phyloP scores from a whole-genome alignment of 768 basidiomycete genomes.

The Amanita pallidorosea region DNA sequence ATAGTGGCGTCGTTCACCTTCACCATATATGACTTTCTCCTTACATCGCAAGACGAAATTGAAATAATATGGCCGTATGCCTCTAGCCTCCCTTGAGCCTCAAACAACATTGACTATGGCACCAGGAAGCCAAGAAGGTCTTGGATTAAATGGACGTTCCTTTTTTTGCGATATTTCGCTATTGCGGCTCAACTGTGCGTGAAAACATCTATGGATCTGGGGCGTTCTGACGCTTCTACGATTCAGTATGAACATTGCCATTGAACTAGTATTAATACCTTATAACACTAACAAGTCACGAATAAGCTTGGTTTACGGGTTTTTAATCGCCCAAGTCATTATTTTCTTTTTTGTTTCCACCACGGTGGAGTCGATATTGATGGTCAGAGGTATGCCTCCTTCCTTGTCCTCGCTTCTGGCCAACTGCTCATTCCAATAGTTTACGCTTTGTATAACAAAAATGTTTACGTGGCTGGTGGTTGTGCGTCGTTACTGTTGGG shows the following conservation, averaged over 20 bases:
- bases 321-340: conserved; percentile 1
- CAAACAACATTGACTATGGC: not conserved
- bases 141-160: conserved; percentile 5
- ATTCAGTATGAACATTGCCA: not conserved
- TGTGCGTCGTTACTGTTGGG: not conserved
- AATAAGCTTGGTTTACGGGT: not conserved
- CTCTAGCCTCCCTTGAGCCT: too few species aligned
- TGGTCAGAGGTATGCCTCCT: not conserved
- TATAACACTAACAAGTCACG: not conserved
- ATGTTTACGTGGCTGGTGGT: not conserved
- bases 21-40: not conserved
- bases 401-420: not conserved
- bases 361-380: not conserved
- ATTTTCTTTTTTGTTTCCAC: not conserved
- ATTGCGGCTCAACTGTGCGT: conserved; percentile 1
- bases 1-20: conserved; percentile 1
- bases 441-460: conserved; percentile 3
- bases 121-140: not conserved
- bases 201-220: not conserved
- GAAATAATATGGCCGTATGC: conserved; percentile 6
- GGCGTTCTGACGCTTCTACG: not conserved
- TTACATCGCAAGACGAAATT: conserved; percentile 1
- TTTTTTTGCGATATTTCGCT: conserved; percentile 3
- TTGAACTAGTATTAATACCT: not conserved
- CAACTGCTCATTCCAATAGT: not conserved